A percentile compares a stretch with the other conserved stretches of the same genome.
These are phyloP conservation scores for Rhododendron kiyosumense DNA, from an alignment of 148 eudicot genomes.

Conservation along the genomic window DNA sequence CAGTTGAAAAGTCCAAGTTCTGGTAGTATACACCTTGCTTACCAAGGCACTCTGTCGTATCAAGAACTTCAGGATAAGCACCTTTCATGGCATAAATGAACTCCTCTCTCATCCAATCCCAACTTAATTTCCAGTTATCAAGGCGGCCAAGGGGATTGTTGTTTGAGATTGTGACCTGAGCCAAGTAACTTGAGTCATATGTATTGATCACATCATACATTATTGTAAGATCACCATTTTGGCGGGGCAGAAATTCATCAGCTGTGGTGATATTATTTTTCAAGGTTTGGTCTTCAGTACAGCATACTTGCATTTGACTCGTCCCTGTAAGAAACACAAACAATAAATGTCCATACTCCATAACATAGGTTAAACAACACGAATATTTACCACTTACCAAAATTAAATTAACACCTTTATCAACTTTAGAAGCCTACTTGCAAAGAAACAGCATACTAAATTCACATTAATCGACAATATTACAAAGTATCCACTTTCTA, in stretches of 20 bases:
- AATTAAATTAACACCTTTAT: not conserved
- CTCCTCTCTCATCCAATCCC: constrained; percentile 74
- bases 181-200: constrained; percentile 48
- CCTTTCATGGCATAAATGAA: constrained; percentile 57
- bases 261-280: constrained; percentile 31
- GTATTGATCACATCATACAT: constrained; percentile 60
- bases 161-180: constrained; percentile 62
- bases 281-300: constrained; percentile 40
- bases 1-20: constrained; percentile 50
- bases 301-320: constrained; percentile 38
- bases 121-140: constrained; percentile 65
- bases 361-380: not conserved
- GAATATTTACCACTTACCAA: not conserved
- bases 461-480: not conserved
- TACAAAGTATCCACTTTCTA: not conserved
- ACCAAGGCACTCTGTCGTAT: constrained; percentile 54
- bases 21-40: constrained; percentile 40
- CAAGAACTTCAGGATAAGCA: constrained; percentile 48
- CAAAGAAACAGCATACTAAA: not conserved
- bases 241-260: constrained; percentile 52
- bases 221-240: constrained; percentile 62
- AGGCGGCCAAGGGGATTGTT: constrained; percentile 67
- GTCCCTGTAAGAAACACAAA: constrained; percentile 20
- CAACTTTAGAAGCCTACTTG: not conserved
- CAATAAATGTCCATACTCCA: not conserved